A percentile compares a stretch with the other conserved stretches of the same genome.
Conservation (phyloP, 83 land plant genomes). For the Picea mariana region DNA sequence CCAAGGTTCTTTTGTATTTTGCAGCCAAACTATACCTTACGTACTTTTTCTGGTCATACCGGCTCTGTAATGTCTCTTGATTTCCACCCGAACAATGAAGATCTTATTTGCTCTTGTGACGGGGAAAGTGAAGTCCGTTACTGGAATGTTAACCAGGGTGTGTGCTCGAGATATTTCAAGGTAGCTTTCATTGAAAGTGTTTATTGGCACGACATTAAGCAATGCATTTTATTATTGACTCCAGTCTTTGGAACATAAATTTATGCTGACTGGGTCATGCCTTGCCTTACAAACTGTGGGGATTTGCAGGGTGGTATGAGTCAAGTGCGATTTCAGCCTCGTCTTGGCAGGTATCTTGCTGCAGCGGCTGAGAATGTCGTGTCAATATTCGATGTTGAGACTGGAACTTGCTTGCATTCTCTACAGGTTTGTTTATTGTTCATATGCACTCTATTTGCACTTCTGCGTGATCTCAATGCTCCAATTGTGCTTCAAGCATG, state of each 20-base stretch:
- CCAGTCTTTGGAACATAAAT: too few relatives aligned
- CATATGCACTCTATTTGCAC: too few relatives aligned
- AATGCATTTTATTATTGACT: too few relatives aligned
- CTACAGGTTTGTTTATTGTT: slow-evolving; percentile 38
- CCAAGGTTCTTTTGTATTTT: slow-evolving; percentile 7
- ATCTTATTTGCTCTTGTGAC: slow-evolving; percentile 79
- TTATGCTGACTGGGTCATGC: too few relatives aligned
- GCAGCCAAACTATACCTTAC: slow-evolving; percentile 74
- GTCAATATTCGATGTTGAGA: slow-evolving; percentile 68
- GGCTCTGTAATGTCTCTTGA: slow-evolving; percentile 72
- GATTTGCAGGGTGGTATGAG: slow-evolving; percentile 60
- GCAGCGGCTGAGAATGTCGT: slow-evolving; percentile 66
- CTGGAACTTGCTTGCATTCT: slow-evolving; percentile 45
- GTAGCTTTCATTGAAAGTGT: too few relatives aligned
- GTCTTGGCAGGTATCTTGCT: slow-evolving; percentile 68
- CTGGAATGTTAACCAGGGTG: slow-evolving; percentile 67
- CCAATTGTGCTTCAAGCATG: too few relatives aligned
- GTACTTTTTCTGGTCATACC: slow-evolving; percentile 67
- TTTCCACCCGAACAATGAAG: slow-evolving; percentile 59
- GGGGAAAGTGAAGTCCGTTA: slow-evolving; percentile 67
- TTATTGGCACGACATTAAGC: too few relatives aligned
- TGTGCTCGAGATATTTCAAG: too few relatives aligned
- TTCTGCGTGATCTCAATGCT: too few relatives aligned
- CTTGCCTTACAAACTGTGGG: too few relatives aligned
- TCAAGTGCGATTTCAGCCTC: slow-evolving; percentile 78